A percentile compares a stretch with the other conserved stretches of the same genome.
Conservation (phyloP, 345 rosid species). For the Luvunga scandens region DNA sequence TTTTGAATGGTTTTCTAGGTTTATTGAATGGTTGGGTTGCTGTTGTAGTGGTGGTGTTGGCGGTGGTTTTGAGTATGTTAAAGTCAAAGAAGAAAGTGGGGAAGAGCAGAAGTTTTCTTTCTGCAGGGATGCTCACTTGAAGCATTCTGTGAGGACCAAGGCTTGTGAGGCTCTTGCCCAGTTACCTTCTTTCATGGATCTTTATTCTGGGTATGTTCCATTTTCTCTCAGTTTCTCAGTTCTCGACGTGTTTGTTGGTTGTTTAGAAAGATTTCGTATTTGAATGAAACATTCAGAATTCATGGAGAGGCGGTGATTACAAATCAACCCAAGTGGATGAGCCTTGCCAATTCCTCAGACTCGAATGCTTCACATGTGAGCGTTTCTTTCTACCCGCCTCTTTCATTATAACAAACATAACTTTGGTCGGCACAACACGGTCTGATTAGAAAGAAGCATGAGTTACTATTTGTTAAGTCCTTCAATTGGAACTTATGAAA, state of each 20-base stretch:
- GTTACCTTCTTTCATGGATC: conserved; percentile 56
- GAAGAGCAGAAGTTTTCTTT: conserved; percentile 24
- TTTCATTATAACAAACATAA: neutral
- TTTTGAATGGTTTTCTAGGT: conserved; percentile 37
- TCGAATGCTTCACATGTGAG: conserved; percentile 38
- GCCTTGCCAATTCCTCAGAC: conserved; percentile 22
- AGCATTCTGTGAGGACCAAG: conserved; percentile 43
- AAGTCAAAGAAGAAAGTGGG: conserved; percentile 35
- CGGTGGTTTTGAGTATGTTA: conserved; percentile 7
- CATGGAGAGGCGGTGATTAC: conserved; percentile 80
- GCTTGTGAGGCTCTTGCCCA: conserved; percentile 74
- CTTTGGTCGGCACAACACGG: neutral
- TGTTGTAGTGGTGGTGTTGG: conserved; percentile 58
- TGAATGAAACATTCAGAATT: conserved; percentile 41
- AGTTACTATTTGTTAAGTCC: neutral
- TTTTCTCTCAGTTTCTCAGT: neutral
- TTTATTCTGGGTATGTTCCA: conserved; percentile 64
- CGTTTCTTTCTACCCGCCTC: conserved; percentile 2
- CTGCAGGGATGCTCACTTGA: conserved; percentile 56
- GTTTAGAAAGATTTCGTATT: neutral
- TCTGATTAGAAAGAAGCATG: neutral
- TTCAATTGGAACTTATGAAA: neutral
- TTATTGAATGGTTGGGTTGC: conserved; percentile 78
- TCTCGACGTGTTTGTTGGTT: neutral
- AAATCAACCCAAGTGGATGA: conserved; percentile 58